phyloP scores from a whole-genome alignment of 768 basidiomycete genomes.

The Kwoniella europaea region DNA sequence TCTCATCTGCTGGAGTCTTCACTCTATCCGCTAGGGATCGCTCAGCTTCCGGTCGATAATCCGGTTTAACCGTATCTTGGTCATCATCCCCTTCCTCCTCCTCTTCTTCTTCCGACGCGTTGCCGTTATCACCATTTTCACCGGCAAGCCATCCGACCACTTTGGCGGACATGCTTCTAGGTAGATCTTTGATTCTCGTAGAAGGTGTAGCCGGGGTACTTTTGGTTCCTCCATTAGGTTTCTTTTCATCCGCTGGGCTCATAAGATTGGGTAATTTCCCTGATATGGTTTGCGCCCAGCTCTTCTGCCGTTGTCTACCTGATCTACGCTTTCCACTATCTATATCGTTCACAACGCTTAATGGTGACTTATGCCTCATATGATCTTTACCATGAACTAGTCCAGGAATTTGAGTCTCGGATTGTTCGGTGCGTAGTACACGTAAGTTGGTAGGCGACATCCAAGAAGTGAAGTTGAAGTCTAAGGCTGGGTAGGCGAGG shows the following conservation, averaged over 20 bases:
- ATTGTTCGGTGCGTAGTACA: constrained; percentile 84
- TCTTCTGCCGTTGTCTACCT: constrained; percentile 58
- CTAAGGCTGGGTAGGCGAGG: constrained; percentile 86
- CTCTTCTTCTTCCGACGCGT: constrained; percentile 61
- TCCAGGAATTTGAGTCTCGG: constrained; percentile 76
- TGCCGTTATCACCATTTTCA: not conserved
- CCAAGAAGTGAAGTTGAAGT: constrained; percentile 99
- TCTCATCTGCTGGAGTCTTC: constrained; percentile 57
- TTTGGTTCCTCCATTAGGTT: constrained; percentile 1
- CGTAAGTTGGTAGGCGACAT: constrained; percentile 72
- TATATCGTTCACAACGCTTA: constrained; percentile 85
- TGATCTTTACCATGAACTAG: constrained; percentile 82
- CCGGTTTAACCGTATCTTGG: constrained; percentile 61
- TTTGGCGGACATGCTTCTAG: constrained; percentile 47
- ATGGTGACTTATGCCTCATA: constrained; percentile 82
- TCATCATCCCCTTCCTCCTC: constrained; percentile 60
- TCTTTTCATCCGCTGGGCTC: constrained; percentile 32
- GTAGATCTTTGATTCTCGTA: constrained; percentile 32
- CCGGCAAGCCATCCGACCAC: constrained; percentile 40
- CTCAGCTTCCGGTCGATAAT: constrained; percentile 66
- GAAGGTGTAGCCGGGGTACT: constrained; percentile 21
- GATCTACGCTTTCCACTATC: constrained; percentile 52
- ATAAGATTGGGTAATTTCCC: constrained; percentile 35
- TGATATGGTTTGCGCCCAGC: constrained; percentile 60
- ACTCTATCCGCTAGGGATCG: constrained; percentile 74